Evolutionary conservation across 768 basidiomycete genomes (phyloP), one percentile per base, ranked within the genome.

Genomic region (Cystoderma amianthinum): DNA sequence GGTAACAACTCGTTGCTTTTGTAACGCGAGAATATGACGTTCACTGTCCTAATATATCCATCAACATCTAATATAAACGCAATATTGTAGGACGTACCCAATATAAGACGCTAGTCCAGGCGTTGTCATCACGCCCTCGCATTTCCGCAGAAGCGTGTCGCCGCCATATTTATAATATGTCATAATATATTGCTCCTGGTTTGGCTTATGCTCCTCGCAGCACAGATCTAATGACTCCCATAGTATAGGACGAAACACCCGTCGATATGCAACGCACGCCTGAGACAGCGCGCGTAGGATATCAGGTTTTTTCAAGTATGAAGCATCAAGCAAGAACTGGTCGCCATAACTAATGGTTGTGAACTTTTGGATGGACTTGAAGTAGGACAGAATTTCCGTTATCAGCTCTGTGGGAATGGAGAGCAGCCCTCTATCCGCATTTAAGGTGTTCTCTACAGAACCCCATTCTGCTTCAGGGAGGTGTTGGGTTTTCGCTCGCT

Each of bases 251-350:
- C 36, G 16, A 21, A 43, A 36, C 13, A 4, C 5, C 25, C 16
- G 21, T 7, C 42, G 20, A 23, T 43, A 36, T 6, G 33, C 4
- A 18, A 25, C 33, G 17, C 42, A 36, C n/a, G 42, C 18, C 19
- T 43, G 42, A 11, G 34, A 43, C 20, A 35, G 34, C 16, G 34
- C 20, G 17, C 34, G 42, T n/a, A 43, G 34, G 12, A 20, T 17
- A 17, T 43, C 22, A 12, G 22, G 25, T 30, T 17, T 7, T 6
- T 12, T 32, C n/a, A 18, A 32, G 25, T 18, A 10, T 17, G 13
- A 7, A 9, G 7, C 16, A 7, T 6, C 9, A n/a, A 28, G 25
- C 7, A 28, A 7, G 7, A n/a, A 7, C 7, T 28, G 7, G n/a
- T n/a, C n/a, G n/a, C n/a, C n/a, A n/a, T n/a, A n/a, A n/a, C n/a